Conservation (phyloP, 495 filamentous ascomycete species). For the Daldinia childiae region DNA sequence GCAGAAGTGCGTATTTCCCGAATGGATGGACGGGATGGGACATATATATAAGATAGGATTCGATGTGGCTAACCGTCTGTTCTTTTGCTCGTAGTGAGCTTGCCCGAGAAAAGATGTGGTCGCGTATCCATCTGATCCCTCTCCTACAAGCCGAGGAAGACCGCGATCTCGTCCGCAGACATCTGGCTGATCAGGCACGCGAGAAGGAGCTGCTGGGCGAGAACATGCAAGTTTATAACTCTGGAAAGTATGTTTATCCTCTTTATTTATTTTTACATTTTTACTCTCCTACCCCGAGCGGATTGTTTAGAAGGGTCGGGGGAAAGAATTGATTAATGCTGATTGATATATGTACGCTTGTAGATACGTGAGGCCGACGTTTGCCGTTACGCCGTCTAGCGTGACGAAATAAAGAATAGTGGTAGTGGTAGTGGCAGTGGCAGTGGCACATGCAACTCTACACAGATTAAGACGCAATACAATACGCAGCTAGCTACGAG, state of each 20-base stretch:
- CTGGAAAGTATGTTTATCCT: conserved; percentile 69
- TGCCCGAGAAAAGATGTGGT: conserved; percentile 97
- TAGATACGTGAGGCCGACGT: conserved; percentile 79
- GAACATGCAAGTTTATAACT: conserved; percentile 83
- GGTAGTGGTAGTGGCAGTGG: too few species aligned
- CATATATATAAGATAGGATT: not conserved
- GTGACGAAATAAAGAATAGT: conserved; percentile 57
- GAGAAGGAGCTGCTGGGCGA: conserved; percentile 89
- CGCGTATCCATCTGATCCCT: conserved; percentile 89
- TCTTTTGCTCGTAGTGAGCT: conserved; percentile 74
- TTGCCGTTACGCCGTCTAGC: conserved; percentile 65
- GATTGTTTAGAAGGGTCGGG: too few species aligned
- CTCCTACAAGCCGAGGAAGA: conserved; percentile 95
- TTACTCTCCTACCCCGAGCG: too few species aligned
- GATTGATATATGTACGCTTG: not conserved
- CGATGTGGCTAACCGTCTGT: conserved; percentile 9
- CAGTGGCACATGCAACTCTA: not conserved
- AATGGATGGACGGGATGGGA: too few species aligned
- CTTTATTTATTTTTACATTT: too few species aligned
- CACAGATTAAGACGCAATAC: not conserved
- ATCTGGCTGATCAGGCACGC: conserved; percentile 84
- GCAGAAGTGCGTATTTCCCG: conserved; percentile 72
- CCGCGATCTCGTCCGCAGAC: conserved; percentile 86
- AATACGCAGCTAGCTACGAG: conserved; percentile 19
- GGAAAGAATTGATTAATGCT: not conserved